These are phyloP conservation scores for Nicotiana undulata DNA, from an alignment of 257 asterid genomes.

Conservation along the genomic window DNA sequence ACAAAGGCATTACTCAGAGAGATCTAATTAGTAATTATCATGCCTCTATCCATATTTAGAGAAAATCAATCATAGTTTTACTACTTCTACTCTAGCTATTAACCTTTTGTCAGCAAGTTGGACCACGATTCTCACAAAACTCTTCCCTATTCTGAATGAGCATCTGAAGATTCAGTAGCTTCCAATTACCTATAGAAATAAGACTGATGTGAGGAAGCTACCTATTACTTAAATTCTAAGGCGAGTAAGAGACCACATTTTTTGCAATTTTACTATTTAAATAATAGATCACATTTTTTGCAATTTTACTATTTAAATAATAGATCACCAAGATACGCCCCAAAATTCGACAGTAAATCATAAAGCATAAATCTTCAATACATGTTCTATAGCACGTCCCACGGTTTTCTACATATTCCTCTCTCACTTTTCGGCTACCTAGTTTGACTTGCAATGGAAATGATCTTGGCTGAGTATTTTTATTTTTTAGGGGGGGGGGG, in stretches of 20 bases:
- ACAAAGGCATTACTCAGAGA: background rate
- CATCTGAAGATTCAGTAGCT: background rate
- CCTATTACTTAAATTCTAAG: background rate
- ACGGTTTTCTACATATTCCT: background rate
- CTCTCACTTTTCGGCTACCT: background rate
- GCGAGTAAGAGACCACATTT: background rate
- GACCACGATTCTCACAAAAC: background rate
- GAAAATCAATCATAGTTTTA: background rate
- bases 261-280: background rate
- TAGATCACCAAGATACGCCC: background rate
- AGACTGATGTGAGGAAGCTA: background rate
- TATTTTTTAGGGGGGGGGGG: background rate
- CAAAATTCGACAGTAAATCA: background rate
- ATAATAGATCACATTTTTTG: background rate
- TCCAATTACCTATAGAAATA: background rate
- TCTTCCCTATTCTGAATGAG: background rate
- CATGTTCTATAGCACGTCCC: no score
- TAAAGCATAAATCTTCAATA: background rate
- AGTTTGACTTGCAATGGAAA: background rate
- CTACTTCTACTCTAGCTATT: background rate
- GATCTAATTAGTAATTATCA: background rate
- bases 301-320: background rate
- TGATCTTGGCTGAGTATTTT: background rate
- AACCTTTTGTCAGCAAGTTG: background rate
- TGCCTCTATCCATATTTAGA: background rate